Percentiles rank a stretch among this genome's conserved stretches.
phyloP scores from a whole-genome alignment of 495 filamentous ascomycete species.

The Penicillium alfredii region DNA sequence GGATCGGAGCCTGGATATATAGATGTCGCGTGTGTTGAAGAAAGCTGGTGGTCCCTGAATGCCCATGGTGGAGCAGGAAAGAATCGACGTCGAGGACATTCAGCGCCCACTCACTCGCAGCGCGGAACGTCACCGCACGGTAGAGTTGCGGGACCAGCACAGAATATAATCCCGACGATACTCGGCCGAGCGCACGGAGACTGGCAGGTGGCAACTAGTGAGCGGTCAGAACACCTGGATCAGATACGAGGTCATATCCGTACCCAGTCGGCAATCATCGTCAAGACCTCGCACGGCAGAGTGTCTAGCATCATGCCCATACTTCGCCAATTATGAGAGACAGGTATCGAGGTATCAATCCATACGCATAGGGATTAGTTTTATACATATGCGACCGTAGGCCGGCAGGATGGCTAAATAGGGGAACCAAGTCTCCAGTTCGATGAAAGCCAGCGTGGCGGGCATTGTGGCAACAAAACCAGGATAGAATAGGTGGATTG shows the following conservation, averaged over 20 bases:
- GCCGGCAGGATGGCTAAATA: too few species aligned
- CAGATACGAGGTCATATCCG: neutral
- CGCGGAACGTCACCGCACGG: constrained; percentile 2
- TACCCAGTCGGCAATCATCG: constrained; percentile 2
- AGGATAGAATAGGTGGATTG: too few species aligned
- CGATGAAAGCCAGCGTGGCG: too few species aligned
- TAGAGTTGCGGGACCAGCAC: constrained; percentile 1
- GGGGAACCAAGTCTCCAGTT: too few species aligned
- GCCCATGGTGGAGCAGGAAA: constrained; percentile 2
- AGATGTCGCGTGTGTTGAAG: constrained; percentile 3
- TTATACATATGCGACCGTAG: too few species aligned
- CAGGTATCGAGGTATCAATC: too few species aligned
- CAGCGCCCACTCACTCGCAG: constrained; percentile 9
- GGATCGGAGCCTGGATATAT: constrained; percentile 5
- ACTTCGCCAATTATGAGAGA: too few species aligned
- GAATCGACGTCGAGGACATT: constrained; percentile 9
- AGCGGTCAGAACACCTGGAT: neutral
- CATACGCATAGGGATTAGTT: too few species aligned
- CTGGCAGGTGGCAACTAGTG: neutral
- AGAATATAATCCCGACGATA: constrained; percentile 3
- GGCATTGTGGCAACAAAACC: too few species aligned
- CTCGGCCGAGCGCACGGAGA: constrained; percentile 4
- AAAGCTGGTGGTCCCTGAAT: neutral
- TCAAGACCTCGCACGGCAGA: neutral
- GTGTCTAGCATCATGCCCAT: constrained; percentile 5